Conservation (phyloP, 2,329 filamentous ascomycete genomes). For the Boeremia exigua region DNA sequence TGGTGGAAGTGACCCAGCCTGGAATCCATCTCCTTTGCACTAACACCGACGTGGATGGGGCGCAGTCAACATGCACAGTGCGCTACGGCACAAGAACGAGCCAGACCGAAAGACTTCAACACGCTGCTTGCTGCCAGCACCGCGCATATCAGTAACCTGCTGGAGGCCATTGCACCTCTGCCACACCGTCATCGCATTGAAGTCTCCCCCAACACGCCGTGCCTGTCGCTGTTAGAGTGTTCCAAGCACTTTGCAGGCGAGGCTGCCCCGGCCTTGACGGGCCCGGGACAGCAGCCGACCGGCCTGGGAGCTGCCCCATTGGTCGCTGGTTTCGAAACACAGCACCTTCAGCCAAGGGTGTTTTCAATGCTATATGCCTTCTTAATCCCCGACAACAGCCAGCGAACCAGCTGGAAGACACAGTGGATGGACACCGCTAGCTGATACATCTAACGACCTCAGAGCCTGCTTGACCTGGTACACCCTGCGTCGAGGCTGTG, state of each 20-base stretch:
- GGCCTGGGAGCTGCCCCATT: conserved; percentile 9
- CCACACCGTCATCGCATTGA: background rate
- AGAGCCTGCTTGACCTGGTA: background rate
- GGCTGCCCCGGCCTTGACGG: conserved; percentile 1
- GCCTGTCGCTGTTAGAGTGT: conserved; percentile 9
- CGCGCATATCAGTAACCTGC: background rate
- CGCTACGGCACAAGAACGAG: background rate
- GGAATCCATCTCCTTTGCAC: background rate
- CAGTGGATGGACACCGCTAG: background rate
- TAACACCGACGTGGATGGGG: background rate
- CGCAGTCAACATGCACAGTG: conserved; percentile 6
- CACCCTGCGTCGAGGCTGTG: background rate
- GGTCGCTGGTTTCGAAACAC: conserved; percentile 22
- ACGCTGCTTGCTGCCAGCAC: background rate
- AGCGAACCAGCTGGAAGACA: background rate
- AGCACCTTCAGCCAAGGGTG: background rate
- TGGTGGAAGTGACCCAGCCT: background rate
- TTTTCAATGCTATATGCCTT: conserved; percentile 10
- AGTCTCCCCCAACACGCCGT: conserved; percentile 5
- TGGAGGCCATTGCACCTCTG: background rate
- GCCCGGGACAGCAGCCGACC: background rate
- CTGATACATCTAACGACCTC: background rate
- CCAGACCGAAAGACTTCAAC: conserved; percentile 1
- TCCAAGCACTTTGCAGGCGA: conserved; percentile 4
- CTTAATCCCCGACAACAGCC: conserved; percentile 1